Percentiles rank a stretch among this genome's conserved stretches.
Evolutionary conservation across 108 stramenopile genomes (phyloP).

Genomic region (Thalassiosira profunda): DNA sequence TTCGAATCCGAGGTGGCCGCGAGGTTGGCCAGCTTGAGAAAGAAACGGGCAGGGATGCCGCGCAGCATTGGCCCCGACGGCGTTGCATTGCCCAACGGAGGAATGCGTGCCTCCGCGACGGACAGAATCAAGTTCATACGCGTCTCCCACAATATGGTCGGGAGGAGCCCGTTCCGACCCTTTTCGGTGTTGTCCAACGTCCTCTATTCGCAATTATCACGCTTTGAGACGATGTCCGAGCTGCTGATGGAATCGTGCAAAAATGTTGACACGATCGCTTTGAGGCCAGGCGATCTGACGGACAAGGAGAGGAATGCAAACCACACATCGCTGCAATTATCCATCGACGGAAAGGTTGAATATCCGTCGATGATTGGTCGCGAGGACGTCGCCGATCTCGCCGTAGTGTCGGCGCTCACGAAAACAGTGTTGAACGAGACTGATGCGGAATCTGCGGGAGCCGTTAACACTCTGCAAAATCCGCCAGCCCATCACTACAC

Average conservation of each 20-base stretch:
- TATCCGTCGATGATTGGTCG: slow-evolving; percentile 59
- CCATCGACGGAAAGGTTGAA: slow-evolving; percentile 49
- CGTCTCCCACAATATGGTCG: slow-evolving; percentile 61
- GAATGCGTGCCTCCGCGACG: slow-evolving; percentile 12
- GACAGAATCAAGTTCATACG: slow-evolving; percentile 75
- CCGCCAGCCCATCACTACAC: slow-evolving; percentile 26
- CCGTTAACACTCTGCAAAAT: neutral
- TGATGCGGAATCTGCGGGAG: neutral
- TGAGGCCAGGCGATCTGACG: slow-evolving; percentile 76
- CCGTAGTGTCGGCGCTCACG: slow-evolving; percentile 56
- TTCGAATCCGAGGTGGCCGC: slow-evolving; percentile 21
- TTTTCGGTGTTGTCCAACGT: slow-evolving; percentile 62
- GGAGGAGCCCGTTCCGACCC: slow-evolving; percentile 55
- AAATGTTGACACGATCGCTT: slow-evolving; percentile 65
- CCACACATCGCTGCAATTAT: slow-evolving; percentile 64
- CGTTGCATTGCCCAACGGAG: slow-evolving; percentile 13
- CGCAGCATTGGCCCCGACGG: neutral
- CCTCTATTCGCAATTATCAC: slow-evolving; percentile 56
- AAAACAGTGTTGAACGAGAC: slow-evolving; percentile 11
- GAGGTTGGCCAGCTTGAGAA: slow-evolving; percentile 19
- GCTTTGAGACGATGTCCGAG: slow-evolving; percentile 76
- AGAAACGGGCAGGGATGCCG: slow-evolving; percentile 5
- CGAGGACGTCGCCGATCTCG: slow-evolving; percentile 82
- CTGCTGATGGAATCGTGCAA: slow-evolving; percentile 50
- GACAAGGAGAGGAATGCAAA: slow-evolving; percentile 66